These are phyloP conservation scores for Effrenium voratum DNA, from an alignment of 73 alveolate species.

Conservation along the genomic window DNA sequence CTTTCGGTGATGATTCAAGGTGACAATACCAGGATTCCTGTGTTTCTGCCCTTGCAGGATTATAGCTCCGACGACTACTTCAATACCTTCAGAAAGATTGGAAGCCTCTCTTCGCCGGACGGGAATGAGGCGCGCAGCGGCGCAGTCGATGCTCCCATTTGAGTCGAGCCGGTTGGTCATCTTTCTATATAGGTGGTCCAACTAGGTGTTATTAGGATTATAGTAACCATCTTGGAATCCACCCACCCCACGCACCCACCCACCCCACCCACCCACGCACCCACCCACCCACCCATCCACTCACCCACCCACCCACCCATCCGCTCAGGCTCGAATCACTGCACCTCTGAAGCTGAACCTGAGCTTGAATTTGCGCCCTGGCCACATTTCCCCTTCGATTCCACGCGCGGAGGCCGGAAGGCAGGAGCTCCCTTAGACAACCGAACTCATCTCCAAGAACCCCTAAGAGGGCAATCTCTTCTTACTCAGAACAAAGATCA, in stretches of 20 bases:
- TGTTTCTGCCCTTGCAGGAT: neutral
- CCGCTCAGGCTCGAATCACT: slow-evolving; percentile 49
- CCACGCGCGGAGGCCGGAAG: no score
- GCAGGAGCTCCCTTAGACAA: no score
- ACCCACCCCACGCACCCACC: no score
- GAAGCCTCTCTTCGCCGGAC: slow-evolving; percentile 55
- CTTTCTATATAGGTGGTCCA: neutral
- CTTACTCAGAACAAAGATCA: no score
- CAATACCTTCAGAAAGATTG: slow-evolving; percentile 58
- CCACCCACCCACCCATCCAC: no score
- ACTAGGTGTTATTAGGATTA: neutral
- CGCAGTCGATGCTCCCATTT: neutral
- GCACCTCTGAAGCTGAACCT: slow-evolving; percentile 84
- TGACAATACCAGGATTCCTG: neutral
- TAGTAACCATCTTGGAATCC: no score
- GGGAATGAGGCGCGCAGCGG: neutral
- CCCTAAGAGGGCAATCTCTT: no score
- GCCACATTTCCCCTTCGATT: neutral
- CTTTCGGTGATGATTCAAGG: neutral
- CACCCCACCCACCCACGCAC: no score
- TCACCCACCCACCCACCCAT: no score
- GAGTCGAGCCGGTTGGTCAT: neutral
- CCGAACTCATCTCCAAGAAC: no score
- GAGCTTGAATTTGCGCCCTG: slow-evolving; percentile 54
- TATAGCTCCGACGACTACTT: slow-evolving; percentile 56